phyloP scores from a whole-genome alignment of 768 basidiomycete genomes.

The Dictyophora rubrovolvata region DNA sequence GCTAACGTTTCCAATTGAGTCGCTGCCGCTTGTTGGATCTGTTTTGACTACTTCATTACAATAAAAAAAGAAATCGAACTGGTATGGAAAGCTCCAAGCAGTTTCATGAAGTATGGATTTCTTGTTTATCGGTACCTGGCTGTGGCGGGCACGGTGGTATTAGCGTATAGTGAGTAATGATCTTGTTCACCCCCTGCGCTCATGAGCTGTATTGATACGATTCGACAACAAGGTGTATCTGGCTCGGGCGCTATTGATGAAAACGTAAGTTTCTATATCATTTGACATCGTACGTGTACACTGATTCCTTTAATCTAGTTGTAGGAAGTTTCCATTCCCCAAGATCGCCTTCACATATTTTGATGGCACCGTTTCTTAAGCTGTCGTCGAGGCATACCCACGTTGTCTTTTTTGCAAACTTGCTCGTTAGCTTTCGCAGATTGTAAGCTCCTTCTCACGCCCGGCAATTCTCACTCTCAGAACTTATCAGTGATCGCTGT shows the following conservation, averaged over 20 bases:
- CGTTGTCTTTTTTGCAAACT: background rate
- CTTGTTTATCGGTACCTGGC: background rate
- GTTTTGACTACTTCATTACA: background rate
- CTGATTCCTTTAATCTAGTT: background rate
- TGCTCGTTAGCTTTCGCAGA: background rate
- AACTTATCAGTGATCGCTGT: background rate
- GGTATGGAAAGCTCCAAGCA: slow-evolving; percentile 1
- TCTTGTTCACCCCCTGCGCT: background rate
- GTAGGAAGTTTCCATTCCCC: background rate
- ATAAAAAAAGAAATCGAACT: slow-evolving; percentile 1
- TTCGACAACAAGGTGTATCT: background rate
- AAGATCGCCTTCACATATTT: background rate
- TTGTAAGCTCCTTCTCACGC: background rate
- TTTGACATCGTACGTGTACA: background rate
- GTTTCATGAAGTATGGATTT: background rate
- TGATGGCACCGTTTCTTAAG: background rate
- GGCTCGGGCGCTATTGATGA: background rate
- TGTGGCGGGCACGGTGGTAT: background rate
- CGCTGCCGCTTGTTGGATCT: background rate
- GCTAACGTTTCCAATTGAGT: background rate
- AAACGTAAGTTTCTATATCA: background rate
- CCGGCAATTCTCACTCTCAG: background rate
- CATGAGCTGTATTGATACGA: background rate
- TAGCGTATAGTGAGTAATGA: background rate
- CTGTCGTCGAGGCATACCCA: background rate